Evolutionary conservation across 441 rosid genomes (phyloP).

Genomic region (Macaranga tanarius): DNA sequence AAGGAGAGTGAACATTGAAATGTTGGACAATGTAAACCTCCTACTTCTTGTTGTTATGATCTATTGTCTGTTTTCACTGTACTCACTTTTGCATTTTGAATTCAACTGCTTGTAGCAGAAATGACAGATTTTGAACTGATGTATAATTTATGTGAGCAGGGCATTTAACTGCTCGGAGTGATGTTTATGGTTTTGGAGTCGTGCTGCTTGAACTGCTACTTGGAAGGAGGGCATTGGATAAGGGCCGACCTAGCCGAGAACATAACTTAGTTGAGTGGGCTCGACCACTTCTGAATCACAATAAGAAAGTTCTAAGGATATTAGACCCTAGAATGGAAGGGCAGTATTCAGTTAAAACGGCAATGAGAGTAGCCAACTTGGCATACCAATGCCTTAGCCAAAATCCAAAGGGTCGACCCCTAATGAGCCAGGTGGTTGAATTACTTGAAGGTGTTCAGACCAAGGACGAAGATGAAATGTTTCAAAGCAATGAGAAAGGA

Average conservation of each 20-base stretch:
- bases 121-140: conserved; percentile 7
- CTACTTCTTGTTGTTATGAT: neutral
- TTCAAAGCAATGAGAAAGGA: conserved; percentile 39
- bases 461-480: conserved; percentile 43
- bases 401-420: conserved; percentile 95
- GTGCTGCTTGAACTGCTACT: conserved; percentile 94
- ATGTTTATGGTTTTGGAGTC: conserved; percentile 94
- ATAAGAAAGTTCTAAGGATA: conserved; percentile 83
- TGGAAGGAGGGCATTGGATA: conserved; percentile 94
- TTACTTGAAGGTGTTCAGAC: conserved; percentile 62
- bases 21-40: neutral
- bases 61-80: neutral
- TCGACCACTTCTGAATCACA: conserved; percentile 77
- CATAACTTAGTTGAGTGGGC: conserved; percentile 99
- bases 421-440: conserved; percentile 86
- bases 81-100: neutral
- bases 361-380: conserved; percentile 73
- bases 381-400: conserved; percentile 95
- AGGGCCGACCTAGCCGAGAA: conserved; percentile 86
- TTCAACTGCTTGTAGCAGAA: neutral
- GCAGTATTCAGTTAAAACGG: conserved; percentile 61
- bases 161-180: conserved; percentile 92
- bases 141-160: conserved; percentile 45
- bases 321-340: conserved; percentile 93
- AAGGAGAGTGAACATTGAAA: neutral